Percentiles rank a stretch among this genome's conserved stretches.
phyloP scores from a whole-genome alignment of 139 green algal species.

The Pseudopediastrum boryanum region DNA sequence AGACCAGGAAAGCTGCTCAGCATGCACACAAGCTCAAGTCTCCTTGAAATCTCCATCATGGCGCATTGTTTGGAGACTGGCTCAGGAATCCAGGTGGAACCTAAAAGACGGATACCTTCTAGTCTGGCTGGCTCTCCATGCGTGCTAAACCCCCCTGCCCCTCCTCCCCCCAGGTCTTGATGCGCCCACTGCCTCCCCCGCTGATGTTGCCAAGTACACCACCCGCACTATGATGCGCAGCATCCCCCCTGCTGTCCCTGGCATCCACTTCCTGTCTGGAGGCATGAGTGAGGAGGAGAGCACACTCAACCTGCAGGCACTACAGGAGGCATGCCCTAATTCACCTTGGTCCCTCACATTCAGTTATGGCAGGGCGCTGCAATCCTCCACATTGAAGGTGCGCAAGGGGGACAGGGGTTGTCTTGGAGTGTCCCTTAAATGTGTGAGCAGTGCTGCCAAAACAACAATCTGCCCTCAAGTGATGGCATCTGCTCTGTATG shows the following conservation, averaged over 20 bases:
- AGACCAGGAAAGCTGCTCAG: too few relatives aligned
- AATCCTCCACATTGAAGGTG: slow-evolving; percentile 74
- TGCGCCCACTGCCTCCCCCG: slow-evolving; percentile 34
- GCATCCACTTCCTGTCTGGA: slow-evolving; percentile 82
- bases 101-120: too few relatives aligned
- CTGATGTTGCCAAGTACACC: slow-evolving; percentile 75
- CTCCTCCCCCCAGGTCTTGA: slow-evolving; percentile 47
- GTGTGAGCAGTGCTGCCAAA: too few relatives aligned
- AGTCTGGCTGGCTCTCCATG: not conserved
- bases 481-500: too few relatives aligned
- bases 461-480: too few relatives aligned
- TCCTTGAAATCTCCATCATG: too few relatives aligned
- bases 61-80: too few relatives aligned
- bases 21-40: too few relatives aligned
- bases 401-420: too few relatives aligned
- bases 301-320: slow-evolving; percentile 88
- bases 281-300: slow-evolving; percentile 86
- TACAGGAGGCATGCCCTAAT: slow-evolving; percentile 67
- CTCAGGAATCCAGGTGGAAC: too few relatives aligned
- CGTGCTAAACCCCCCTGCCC: not conserved
- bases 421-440: too few relatives aligned
- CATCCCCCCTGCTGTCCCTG: slow-evolving; percentile 80
- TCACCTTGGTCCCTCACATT: slow-evolving; percentile 94
- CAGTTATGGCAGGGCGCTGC: slow-evolving; percentile 91
- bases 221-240: slow-evolving; percentile 75